Base-by-base conservation (phyloP, 345 rosid species). In the Citrus reticulata region DNA sequence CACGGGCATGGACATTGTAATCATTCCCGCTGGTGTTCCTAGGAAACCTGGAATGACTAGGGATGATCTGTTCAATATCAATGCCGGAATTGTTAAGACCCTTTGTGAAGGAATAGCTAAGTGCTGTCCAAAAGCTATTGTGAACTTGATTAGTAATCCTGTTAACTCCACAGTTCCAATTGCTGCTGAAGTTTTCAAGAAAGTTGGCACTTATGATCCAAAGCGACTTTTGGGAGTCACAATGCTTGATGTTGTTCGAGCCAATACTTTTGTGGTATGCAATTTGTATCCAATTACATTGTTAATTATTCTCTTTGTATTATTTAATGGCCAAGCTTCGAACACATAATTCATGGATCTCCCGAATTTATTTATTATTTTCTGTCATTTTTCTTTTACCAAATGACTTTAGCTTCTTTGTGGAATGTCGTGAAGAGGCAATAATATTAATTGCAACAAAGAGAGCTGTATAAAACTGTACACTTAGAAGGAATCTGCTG, bases 31-130 rank as follows among this genome's bases (percentile, higher is more conserved):
- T 27, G 98, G 99, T 76, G 91, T 96, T 83, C 98, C 97, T 4
- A 90, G 99, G 86, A 96, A 96, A 78, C 98, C 99, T 4, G 99
- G 99, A 83, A 96, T 96, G 98, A 96, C 97, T 2, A 93, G 99
- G 70, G 99, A 96, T 83, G 98, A 96, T 89, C 91, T 96, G 34
- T 96, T 94, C 87, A 96, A 93, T 76, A 94, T 96, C 74, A 96
- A 94, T 85, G 98, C 99, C 42, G 99, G 98, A 78, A 96, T 94
- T 55, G 98, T 93, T 34, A 92, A 75, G 87, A 94, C 95, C 27
- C 90, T 96, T 37, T 90, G 95, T 54, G 98, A 96, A 84, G 94
- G 95, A 85, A 88, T 96, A 75, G 89, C 95, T 3, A 93, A 89
- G 75, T 87, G 89, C 78, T 96, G 98, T 81, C 98, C 99, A 0